A percentile compares a stretch with the other conserved stretches of the same genome.
Conservation (phyloP, 352 stramenopile genomes). For the Pelagophyceae sp. region DNA sequence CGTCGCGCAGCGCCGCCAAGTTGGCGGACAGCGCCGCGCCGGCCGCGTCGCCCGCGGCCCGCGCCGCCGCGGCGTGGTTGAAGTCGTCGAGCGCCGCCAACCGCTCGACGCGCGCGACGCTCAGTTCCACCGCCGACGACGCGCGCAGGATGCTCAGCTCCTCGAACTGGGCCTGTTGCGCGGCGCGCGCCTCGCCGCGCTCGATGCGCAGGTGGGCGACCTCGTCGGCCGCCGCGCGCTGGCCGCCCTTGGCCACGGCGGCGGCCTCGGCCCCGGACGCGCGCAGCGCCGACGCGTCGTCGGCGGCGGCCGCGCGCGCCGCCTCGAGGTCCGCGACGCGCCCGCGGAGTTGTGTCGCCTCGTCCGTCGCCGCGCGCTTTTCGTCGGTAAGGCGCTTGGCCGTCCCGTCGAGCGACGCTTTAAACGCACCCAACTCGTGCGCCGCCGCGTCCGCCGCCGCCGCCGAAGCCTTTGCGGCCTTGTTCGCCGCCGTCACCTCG, state of each 20-base stretch:
- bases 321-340: too few relatives aligned
- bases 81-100: conserved; percentile 7
- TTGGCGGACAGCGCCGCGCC: not conserved
- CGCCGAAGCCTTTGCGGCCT: not conserved
- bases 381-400: not conserved
- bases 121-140: too few relatives aligned
- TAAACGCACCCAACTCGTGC: not conserved
- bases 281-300: not conserved
- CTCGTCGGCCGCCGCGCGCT: not conserved
- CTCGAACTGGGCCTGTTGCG: too few relatives aligned
- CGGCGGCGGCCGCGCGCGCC: too few relatives aligned
- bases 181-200: too few relatives aligned
- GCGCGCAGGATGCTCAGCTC: too few relatives aligned
- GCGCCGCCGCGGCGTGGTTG: not conserved
- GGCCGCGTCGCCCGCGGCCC: not conserved
- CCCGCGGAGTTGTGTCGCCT: too few relatives aligned
- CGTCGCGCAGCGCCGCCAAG: not conserved
- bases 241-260: not conserved
- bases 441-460: not conserved
- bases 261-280: not conserved
- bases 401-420: not conserved
- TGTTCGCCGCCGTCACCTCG: too few relatives aligned
- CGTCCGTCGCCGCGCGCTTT: too few relatives aligned
- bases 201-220: too few relatives aligned
- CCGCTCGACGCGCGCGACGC: too few relatives aligned